Evolutionary conservation across 345 rosid genomes (phyloP).

Genomic region (Dimocarpus longan): DNA sequence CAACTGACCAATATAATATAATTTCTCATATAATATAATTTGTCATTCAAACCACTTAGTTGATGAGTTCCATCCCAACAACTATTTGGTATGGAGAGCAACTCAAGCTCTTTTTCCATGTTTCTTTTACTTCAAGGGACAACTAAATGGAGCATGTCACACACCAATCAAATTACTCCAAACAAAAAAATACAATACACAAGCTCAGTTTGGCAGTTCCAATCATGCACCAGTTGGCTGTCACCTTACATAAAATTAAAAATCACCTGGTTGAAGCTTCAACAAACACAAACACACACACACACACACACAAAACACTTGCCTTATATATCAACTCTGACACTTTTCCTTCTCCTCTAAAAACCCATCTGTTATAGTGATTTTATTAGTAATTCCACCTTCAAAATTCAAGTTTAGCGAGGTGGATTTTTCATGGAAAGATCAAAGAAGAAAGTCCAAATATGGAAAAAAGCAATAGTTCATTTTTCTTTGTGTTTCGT

Average conservation of each 20-base stretch:
- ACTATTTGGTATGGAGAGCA: conserved; percentile 50
- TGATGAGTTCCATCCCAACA: conserved; percentile 57
- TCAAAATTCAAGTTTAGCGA: not conserved
- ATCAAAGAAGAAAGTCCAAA: conserved; percentile 67
- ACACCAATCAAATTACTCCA: conserved; percentile 7
- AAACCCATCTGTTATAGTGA: not conserved
- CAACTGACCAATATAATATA: not conserved
- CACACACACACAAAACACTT: conserved; percentile 8
- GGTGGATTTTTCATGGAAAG: conserved; percentile 63
- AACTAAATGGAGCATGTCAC: conserved; percentile 35
- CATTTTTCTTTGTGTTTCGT: conserved; percentile 83
- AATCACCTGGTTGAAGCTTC: not conserved
- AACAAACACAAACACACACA: not conserved
- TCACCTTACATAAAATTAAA: conserved; percentile 15
- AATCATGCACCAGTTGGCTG: conserved; percentile 24
- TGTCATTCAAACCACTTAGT: conserved; percentile 30
- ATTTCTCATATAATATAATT: not conserved
- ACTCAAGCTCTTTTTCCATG: conserved; percentile 23
- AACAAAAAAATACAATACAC: not conserved
- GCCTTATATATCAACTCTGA: conserved; percentile 15
- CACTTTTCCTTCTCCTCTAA: not conserved
- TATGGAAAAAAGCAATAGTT: conserved; percentile 84
- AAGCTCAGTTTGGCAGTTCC: conserved; percentile 30
- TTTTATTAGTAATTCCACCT: not conserved
- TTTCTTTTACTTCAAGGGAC: conserved; percentile 48